These are phyloP conservation scores for Symmetrospora coprosmae DNA, from an alignment of 768 basidiomycete species.

Conservation along the genomic window DNA sequence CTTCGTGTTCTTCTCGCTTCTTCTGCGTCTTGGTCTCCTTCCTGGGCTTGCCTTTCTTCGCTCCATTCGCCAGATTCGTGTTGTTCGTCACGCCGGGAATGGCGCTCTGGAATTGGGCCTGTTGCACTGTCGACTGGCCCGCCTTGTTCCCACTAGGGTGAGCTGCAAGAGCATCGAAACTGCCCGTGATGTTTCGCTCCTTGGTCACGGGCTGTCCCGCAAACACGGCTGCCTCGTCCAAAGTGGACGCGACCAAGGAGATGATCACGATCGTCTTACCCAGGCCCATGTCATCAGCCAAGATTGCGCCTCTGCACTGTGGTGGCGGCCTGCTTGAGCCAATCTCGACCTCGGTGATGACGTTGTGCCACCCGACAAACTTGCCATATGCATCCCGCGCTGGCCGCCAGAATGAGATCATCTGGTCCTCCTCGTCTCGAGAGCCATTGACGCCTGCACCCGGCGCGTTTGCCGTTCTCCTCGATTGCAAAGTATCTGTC, in stretches of 20 bases:
- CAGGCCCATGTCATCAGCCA: conserved; percentile 96
- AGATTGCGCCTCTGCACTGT: conserved; percentile 70
- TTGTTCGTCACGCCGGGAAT: background rate
- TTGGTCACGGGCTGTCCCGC: conserved; percentile 34
- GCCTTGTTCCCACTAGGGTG: conserved; percentile 15
- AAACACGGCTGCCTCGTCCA: conserved; percentile 55
- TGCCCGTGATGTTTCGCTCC: background rate
- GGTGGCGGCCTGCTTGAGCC: conserved; percentile 46
- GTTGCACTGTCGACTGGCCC: background rate
- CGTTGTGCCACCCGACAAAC: conserved; percentile 52
- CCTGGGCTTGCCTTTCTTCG: conserved; percentile 52
- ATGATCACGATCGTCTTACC: conserved; percentile 96
- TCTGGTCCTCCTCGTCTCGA: conserved; percentile 21
- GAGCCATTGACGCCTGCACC: background rate
- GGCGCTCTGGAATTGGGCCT: background rate
- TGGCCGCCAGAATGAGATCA: conserved; percentile 42
- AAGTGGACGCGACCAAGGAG: conserved; percentile 76
- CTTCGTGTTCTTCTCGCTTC: conserved; percentile 42
- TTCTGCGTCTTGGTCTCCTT: conserved; percentile 56
- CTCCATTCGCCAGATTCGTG: conserved; percentile 40
- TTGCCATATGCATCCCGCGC: conserved; percentile 37
- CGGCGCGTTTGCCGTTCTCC: conserved; percentile 24
- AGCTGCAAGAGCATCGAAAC: conserved; percentile 22
- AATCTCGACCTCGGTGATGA: conserved; percentile 48
- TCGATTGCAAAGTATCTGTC: conserved; percentile 21